Conservation (phyloP, 1,284 basidiomycete species). For the Leccinum fallax region DNA sequence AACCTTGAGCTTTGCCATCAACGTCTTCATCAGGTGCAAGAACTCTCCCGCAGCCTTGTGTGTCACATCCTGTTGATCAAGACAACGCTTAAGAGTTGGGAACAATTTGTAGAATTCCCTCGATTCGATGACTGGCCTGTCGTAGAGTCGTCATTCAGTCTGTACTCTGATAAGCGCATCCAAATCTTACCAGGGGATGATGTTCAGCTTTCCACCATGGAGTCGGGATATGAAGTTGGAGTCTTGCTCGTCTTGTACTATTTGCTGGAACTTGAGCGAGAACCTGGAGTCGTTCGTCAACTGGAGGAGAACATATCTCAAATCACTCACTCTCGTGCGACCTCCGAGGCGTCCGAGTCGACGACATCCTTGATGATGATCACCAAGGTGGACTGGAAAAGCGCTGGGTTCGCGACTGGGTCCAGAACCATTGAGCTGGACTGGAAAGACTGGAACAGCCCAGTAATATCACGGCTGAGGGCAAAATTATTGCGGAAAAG, state of each 20-base stretch:
- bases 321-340: conserved; percentile 51
- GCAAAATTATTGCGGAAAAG: conserved; percentile 68
- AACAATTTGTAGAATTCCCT: conserved; percentile 59
- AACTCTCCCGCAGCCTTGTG: conserved; percentile 57
- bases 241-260: conserved; percentile 59
- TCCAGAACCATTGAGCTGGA: conserved; percentile 60
- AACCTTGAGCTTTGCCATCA: conserved; percentile 64
- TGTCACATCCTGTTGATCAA: conserved; percentile 51
- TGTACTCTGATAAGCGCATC: background rate
- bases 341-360: conserved; percentile 55
- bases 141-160: background rate
- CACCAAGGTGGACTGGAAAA: conserved; percentile 59
- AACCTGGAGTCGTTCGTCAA: conserved; percentile 40
- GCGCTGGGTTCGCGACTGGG: conserved; percentile 54
- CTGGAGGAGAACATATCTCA: too few species aligned
- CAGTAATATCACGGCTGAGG: conserved; percentile 57
- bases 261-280: conserved; percentile 52
- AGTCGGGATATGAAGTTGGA: conserved; percentile 61
- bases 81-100: conserved; percentile 43
- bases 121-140: conserved; percentile 62
- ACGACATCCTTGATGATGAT: conserved; percentile 71
- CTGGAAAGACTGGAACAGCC: conserved; percentile 65
- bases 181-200: conserved; percentile 48
- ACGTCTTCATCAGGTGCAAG: conserved; percentile 30
- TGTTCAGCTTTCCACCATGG: conserved; percentile 54